These are phyloP conservation scores for Colletotrichum karsti DNA, from an alignment of 2,329 filamentous ascomycete species.

Conservation along the genomic window DNA sequence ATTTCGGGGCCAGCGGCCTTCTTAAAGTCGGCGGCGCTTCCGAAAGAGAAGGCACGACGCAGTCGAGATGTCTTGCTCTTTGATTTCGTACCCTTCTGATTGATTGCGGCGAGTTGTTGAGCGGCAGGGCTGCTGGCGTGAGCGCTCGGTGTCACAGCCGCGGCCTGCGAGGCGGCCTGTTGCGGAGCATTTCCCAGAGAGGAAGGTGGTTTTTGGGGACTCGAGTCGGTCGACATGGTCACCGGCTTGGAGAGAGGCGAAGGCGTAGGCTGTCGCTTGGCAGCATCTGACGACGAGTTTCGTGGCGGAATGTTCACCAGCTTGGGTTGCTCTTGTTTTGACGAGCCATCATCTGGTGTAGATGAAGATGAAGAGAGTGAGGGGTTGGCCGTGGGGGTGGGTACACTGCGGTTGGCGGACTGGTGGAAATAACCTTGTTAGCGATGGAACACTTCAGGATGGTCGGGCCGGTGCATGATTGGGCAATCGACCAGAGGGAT, in stretches of 20 bases:
- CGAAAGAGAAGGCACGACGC: slow-evolving; percentile 93
- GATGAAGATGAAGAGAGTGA: slow-evolving; percentile 59
- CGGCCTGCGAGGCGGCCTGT: slow-evolving; percentile 40
- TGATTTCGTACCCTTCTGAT: slow-evolving; percentile 78
- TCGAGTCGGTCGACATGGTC: slow-evolving; percentile 65
- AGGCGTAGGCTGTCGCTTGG: slow-evolving; percentile 71
- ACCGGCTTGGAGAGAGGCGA: slow-evolving; percentile 80
- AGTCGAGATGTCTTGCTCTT: slow-evolving; percentile 89
- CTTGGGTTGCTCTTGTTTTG: slow-evolving; percentile 63
- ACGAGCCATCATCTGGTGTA: slow-evolving; percentile 52
- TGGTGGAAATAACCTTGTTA: slow-evolving; percentile 58
- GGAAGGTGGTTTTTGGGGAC: slow-evolving; percentile 50
- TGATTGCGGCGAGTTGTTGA: slow-evolving; percentile 87
- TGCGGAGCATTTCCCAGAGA: slow-evolving; percentile 40
- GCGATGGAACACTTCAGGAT: slow-evolving; percentile 46
- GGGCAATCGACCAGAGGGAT: slow-evolving; percentile 43
- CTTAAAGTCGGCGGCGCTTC: slow-evolving; percentile 89
- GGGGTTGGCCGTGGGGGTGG: slow-evolving; percentile 62
- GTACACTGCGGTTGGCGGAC: slow-evolving; percentile 67
- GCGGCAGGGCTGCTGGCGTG: slow-evolving; percentile 74
- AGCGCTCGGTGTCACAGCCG: slow-evolving; percentile 36
- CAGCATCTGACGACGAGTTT: slow-evolving; percentile 71
- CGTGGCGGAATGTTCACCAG: slow-evolving; percentile 68
- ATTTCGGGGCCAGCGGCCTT: slow-evolving; percentile 66
- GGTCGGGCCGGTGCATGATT: slow-evolving; percentile 46